Percentiles rank a stretch among this genome's conserved stretches.
phyloP scores from a whole-genome alignment of 2,329 filamentous ascomycete species.

The Penicillium freii region DNA sequence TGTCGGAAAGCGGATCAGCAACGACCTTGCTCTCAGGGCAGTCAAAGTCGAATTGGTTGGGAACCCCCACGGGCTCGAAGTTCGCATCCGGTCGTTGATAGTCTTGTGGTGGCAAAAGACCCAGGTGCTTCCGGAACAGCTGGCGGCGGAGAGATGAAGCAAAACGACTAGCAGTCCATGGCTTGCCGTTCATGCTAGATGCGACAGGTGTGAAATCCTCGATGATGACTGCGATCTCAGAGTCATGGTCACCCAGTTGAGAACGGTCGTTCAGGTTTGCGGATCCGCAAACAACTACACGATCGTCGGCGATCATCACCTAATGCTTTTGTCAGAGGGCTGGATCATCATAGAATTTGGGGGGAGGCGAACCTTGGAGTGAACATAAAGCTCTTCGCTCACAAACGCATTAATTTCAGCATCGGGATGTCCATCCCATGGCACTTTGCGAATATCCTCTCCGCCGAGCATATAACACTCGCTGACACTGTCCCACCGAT shows the following conservation, averaged over 20 bases:
- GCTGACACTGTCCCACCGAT: constrained; percentile 72
- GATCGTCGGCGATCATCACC: constrained; percentile 79
- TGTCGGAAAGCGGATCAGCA: constrained; percentile 57
- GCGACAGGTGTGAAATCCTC: constrained; percentile 72
- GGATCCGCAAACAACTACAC: constrained; percentile 77
- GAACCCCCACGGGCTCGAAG: constrained; percentile 56
- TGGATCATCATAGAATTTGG: background rate
- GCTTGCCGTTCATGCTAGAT: constrained; percentile 74
- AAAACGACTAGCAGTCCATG: constrained; percentile 75
- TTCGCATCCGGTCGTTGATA: constrained; percentile 60
- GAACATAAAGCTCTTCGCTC: constrained; percentile 62
- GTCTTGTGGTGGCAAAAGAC: constrained; percentile 71
- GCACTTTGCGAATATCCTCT: constrained; percentile 63
- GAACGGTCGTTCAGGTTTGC: constrained; percentile 91
- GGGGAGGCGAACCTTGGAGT: constrained; percentile 47
- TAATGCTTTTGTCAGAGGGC: constrained; percentile 25
- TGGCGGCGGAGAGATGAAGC: constrained; percentile 77
- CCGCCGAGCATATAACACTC: constrained; percentile 81
- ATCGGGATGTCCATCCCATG: constrained; percentile 56
- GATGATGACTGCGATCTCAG: constrained; percentile 85
- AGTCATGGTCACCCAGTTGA: constrained; percentile 85
- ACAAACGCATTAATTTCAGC: constrained; percentile 63
- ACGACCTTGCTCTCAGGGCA: constrained; percentile 51
- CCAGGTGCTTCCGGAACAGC: constrained; percentile 88
- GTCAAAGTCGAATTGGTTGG: constrained; percentile 56